Conservation (phyloP, 768 basidiomycete species). For the Gelatoporia subvermispora region DNA sequence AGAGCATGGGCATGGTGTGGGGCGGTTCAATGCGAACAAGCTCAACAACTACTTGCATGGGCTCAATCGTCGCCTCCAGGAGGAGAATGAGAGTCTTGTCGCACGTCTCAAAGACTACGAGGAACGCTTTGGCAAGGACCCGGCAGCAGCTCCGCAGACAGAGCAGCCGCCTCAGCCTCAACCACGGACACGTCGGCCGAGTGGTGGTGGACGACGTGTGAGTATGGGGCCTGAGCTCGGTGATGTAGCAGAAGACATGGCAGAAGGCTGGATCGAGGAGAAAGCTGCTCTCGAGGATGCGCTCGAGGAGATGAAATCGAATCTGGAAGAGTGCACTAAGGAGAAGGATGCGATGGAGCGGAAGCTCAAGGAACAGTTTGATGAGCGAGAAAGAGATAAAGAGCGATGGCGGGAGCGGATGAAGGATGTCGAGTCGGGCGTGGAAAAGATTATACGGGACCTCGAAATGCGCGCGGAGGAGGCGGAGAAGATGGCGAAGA, state of each 20-base stretch:
- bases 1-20: constrained; percentile 59
- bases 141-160: constrained; percentile 4
- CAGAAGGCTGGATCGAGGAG: constrained; percentile 70
- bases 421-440: constrained; percentile 65
- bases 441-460: constrained; percentile 59
- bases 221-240: constrained; percentile 50
- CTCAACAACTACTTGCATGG: constrained; percentile 84
- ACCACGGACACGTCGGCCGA: constrained; percentile 29
- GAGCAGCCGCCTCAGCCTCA: constrained; percentile 20
- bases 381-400: constrained; percentile 59
- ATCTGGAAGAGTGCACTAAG: constrained; percentile 31
- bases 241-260: constrained; percentile 58
- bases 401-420: constrained; percentile 69
- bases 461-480: constrained; percentile 51
- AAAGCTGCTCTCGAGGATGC: constrained; percentile 47
- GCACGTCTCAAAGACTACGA: constrained; percentile 50
- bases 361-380: constrained; percentile 49
- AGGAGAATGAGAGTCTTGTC: constrained; percentile 73
- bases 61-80: constrained; percentile 74
- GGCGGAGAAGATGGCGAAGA: constrained; percentile 44
- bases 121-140: constrained; percentile 31
- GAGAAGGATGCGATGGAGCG: constrained; percentile 35
- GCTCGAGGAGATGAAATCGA: constrained; percentile 27
- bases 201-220: constrained; percentile 36
- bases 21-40: constrained; percentile 80